These are phyloP conservation scores for Colletotrichum trifolii DNA, from an alignment of 2,329 filamentous ascomycete species.

Conservation along the genomic window DNA sequence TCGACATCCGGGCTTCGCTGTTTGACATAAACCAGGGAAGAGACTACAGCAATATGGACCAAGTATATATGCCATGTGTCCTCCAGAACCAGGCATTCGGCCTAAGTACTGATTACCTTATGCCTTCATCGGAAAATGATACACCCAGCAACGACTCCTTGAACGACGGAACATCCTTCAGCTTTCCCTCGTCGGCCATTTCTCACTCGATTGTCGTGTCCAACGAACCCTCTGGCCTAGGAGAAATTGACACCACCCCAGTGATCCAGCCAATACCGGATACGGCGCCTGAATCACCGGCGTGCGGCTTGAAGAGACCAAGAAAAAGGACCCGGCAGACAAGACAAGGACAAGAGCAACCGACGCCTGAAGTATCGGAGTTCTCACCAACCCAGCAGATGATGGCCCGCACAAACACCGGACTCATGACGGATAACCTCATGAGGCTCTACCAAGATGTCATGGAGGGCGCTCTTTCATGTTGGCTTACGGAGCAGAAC, in stretches of 20 bases:
- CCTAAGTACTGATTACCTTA: background rate
- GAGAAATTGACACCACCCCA: background rate
- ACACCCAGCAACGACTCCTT: background rate
- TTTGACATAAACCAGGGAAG: too few species aligned
- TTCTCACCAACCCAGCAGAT: conserved; percentile 39
- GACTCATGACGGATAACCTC: conserved; percentile 55
- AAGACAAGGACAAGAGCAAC: background rate
- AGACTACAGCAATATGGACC: background rate
- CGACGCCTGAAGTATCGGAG: conserved; percentile 20
- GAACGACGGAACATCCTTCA: background rate
- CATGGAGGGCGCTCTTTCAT: conserved; percentile 63
- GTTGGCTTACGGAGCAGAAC: conserved; percentile 64
- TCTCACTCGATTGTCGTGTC: background rate
- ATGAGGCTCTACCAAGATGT: conserved; percentile 65
- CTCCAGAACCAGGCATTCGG: background rate
- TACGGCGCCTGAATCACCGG: background rate
- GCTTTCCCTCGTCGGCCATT: conserved; percentile 2
- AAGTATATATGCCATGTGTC: background rate
- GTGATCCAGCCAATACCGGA: background rate
- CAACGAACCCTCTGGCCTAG: background rate
- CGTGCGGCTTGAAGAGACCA: background rate
- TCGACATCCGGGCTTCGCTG: too few species aligned
- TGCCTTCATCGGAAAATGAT: background rate
- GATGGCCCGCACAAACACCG: conserved; percentile 43
- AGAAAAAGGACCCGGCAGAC: conserved; percentile 11